Evolutionary conservation across 1,284 basidiomycete species (phyloP).

Genomic region (Heterobasidion occidentale): DNA sequence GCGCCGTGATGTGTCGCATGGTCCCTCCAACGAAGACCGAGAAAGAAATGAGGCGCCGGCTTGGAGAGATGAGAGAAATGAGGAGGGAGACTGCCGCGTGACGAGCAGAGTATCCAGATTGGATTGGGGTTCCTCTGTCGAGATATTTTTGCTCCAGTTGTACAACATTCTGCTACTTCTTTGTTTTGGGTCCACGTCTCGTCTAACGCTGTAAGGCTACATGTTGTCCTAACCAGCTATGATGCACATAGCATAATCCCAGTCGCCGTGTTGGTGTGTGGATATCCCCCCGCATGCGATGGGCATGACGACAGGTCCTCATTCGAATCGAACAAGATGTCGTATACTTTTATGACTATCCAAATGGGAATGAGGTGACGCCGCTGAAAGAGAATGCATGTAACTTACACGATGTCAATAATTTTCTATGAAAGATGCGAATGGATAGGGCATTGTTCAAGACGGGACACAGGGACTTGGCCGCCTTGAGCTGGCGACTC

Average conservation of each 20-base stretch:
- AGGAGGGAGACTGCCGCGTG: constrained; percentile 37
- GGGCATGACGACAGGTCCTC: constrained; percentile 36
- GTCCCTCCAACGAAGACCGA: constrained; percentile 86
- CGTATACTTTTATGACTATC: constrained; percentile 6
- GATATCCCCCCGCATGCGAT: constrained; percentile 49
- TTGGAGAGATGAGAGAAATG: constrained; percentile 72
- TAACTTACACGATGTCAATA: background rate
- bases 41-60: constrained; percentile 74
- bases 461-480: constrained; percentile 6
- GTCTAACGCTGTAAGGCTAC: constrained; percentile 3
- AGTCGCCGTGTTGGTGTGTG: constrained; percentile 33
- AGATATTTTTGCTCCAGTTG: background rate
- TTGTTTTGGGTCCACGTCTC: background rate
- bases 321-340: constrained; percentile 10
- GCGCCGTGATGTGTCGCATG: constrained; percentile 68
- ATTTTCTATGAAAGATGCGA: constrained; percentile 33
- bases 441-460: constrained; percentile 26
- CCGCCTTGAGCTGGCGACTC: constrained; percentile 4
- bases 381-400: background rate
- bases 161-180: background rate
- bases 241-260: constrained; percentile 54
- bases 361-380: background rate
- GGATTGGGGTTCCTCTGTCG: no score
- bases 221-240: constrained; percentile 18
- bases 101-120: constrained; percentile 5